phyloP scores from a whole-genome alignment of 2,329 filamentous ascomycete species.

The Canariomyces notabilis region DNA sequence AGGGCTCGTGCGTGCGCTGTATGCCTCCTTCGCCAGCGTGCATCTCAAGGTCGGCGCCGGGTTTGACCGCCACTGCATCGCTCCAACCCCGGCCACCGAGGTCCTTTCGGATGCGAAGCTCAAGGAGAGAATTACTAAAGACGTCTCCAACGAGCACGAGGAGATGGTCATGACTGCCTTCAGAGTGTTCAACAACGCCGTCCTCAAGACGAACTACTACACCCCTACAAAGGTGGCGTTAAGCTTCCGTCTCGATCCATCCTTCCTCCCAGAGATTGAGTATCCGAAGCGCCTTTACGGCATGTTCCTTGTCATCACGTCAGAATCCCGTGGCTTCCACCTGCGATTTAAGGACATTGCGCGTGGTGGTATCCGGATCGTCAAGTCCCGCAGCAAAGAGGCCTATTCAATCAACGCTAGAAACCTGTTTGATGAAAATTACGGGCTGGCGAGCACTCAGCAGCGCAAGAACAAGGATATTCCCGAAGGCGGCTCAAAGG shows the following conservation, averaged over 20 bases:
- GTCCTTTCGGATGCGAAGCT: constrained; percentile 72
- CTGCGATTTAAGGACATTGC: constrained; percentile 96
- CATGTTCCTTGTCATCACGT: constrained; percentile 98
- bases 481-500: constrained; percentile 95
- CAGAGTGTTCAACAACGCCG: constrained; percentile 86
- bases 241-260: constrained; percentile 88
- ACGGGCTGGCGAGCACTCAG: constrained; percentile 95
- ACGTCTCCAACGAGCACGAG: constrained; percentile 89
- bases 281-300: constrained; percentile 92
- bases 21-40: constrained; percentile 84
- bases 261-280: constrained; percentile 83
- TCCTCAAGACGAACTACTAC: constrained; percentile 96
- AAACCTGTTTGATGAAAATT: constrained; percentile 97
- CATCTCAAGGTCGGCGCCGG: constrained; percentile 60
- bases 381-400: constrained; percentile 95
- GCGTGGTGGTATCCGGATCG: constrained; percentile 94
- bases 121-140: constrained; percentile 70
- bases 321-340: constrained; percentile 95
- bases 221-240: constrained; percentile 97
- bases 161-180: constrained; percentile 98
- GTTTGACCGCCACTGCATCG: constrained; percentile 46
- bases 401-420: constrained; percentile 94
- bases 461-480: constrained; percentile 99
- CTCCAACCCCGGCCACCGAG: constrained; percentile 54
- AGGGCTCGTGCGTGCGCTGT: constrained; percentile 77